Percentiles rank a stretch among this genome's conserved stretches.
Evolutionary conservation across 495 filamentous ascomycete genomes (phyloP).

Genomic region (Talaromyces wortmannii): DNA sequence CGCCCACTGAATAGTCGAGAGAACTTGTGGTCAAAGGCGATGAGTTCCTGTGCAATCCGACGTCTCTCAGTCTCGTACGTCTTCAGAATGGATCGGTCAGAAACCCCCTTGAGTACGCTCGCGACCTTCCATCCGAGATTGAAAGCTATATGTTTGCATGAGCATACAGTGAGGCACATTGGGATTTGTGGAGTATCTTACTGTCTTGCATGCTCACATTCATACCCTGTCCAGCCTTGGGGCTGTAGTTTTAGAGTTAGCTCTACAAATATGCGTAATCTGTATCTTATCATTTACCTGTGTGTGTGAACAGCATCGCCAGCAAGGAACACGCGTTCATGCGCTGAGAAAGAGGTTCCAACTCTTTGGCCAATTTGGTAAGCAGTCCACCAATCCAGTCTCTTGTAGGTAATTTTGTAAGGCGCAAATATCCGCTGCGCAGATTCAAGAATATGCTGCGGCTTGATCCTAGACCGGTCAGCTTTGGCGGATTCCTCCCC

Average conservation of each 20-base stretch:
- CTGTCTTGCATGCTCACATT: slow-evolving; percentile 60
- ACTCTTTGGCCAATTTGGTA: slow-evolving; percentile 70
- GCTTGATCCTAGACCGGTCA: slow-evolving; percentile 50
- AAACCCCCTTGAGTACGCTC: slow-evolving; percentile 46
- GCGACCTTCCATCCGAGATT: slow-evolving; percentile 74
- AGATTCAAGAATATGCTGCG: slow-evolving; percentile 48
- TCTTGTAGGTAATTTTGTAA: slow-evolving; percentile 30
- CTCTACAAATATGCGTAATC: background rate
- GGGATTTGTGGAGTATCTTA: slow-evolving; percentile 1
- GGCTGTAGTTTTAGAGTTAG: slow-evolving; percentile 31
- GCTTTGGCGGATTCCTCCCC: slow-evolving; percentile 14
- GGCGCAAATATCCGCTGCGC: slow-evolving; percentile 55
- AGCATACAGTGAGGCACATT: background rate
- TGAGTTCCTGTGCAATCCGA: slow-evolving; percentile 63
- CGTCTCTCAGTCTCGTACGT: slow-evolving; percentile 69
- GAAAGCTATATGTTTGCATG: slow-evolving; percentile 35
- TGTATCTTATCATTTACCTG: background rate
- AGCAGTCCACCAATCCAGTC: slow-evolving; percentile 57
- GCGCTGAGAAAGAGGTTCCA: slow-evolving; percentile 51
- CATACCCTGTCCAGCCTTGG: slow-evolving; percentile 74
- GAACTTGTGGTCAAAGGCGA: slow-evolving; percentile 52
- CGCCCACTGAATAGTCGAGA: slow-evolving; percentile 24
- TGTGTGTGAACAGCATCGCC: slow-evolving; percentile 53
- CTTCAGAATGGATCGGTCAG: slow-evolving; percentile 46
- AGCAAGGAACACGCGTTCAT: slow-evolving; percentile 59